Conservation (phyloP, 306 rosid species). For the Dalbergia cochinchinensis region DNA sequence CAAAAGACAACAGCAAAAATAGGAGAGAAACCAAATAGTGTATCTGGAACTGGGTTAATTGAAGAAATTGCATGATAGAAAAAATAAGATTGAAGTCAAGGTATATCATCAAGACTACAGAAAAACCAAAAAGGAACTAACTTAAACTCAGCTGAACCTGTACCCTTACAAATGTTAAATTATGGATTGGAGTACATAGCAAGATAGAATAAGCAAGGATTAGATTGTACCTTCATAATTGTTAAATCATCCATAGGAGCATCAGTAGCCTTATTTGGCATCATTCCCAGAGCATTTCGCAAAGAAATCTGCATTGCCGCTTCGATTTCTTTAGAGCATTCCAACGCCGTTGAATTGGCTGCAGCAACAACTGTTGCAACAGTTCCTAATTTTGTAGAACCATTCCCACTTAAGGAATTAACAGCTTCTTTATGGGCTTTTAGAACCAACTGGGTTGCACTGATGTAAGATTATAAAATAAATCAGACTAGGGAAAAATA, state of each 20-base stretch:
- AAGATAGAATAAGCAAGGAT: slow-evolving; percentile 28
- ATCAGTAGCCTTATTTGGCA: slow-evolving; percentile 70
- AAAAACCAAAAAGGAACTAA: background rate
- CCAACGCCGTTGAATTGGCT: slow-evolving; percentile 91
- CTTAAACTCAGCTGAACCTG: background rate
- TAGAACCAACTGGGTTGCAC: slow-evolving; percentile 95
- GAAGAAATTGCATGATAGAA: slow-evolving; percentile 18
- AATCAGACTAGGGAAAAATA: slow-evolving; percentile 40
- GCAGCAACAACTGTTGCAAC: slow-evolving; percentile 99
- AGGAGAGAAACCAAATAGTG: slow-evolving; percentile 1
- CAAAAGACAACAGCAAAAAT: background rate
- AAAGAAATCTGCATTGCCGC: slow-evolving; percentile 97
- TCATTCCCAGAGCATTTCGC: slow-evolving; percentile 90
- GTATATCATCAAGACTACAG: slow-evolving; percentile 22
- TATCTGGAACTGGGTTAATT: background rate
- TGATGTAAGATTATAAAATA: slow-evolving; percentile 45
- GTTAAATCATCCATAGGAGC: slow-evolving; percentile 97
- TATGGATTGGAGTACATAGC: slow-evolving; percentile 26
- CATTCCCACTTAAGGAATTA: slow-evolving; percentile 91
- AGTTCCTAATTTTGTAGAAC: slow-evolving; percentile 92
- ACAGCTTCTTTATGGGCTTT: slow-evolving; percentile 99
- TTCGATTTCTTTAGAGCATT: slow-evolving; percentile 95
- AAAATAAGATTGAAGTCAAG: slow-evolving; percentile 13
- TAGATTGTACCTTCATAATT: slow-evolving; percentile 84
- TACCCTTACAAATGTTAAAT: slow-evolving; percentile 19